Base-by-base conservation (phyloP, 2,329 filamentous ascomycete genomes). In the Canariomyces notabilis region DNA sequence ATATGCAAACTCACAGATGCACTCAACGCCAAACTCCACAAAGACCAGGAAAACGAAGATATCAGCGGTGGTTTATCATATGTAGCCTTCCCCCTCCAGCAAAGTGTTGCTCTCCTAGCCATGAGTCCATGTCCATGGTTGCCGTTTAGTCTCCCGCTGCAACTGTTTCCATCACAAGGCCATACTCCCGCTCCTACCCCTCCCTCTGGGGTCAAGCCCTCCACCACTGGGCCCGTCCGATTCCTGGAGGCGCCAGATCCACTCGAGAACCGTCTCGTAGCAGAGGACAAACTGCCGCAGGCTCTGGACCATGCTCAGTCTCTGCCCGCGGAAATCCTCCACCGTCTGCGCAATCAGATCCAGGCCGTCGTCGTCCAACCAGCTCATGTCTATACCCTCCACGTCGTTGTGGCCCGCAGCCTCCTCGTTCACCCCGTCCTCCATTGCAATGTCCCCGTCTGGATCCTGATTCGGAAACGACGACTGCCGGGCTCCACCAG, bases 231-330 rank as follows among this genome's bases (percentile, higher is more conserved):
- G n/a, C n/a, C n/a, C 40, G 9, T 31, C 39, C 9, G 51, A 53
- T 35, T 73, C 73, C 44, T 79, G 70, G 32, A 72, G 58, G 52
- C 76, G 67, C 57, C 67, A 69, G 21, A 93, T 67, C 89, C 91
- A 98, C 67, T 97, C 91, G 44, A 94, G 70, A 6, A 97, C 77
- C 33, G 87, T 94, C 70, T 98, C 93, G 65, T 98, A 98, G 66
- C 93, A 98, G 26, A 98, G 79, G 40, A 96, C 91, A 68, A 86
- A 97, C 64, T 98, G 93, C 50, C 88, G 76, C 48, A 97, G 70
- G 59, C 86, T 96, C 67, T 97, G 93, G 35, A 98, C 91, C 90
- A 97, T 98, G 66, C 89, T 96, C 16, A 96, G 69, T 54, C 93
- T 75, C 69, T 98, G 93, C 39, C 77, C 73, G 46, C 93, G 76